Evolutionary conservation across 352 stramenopile genomes (phyloP).

Genomic region (Thraustochytrium striatum): DNA sequence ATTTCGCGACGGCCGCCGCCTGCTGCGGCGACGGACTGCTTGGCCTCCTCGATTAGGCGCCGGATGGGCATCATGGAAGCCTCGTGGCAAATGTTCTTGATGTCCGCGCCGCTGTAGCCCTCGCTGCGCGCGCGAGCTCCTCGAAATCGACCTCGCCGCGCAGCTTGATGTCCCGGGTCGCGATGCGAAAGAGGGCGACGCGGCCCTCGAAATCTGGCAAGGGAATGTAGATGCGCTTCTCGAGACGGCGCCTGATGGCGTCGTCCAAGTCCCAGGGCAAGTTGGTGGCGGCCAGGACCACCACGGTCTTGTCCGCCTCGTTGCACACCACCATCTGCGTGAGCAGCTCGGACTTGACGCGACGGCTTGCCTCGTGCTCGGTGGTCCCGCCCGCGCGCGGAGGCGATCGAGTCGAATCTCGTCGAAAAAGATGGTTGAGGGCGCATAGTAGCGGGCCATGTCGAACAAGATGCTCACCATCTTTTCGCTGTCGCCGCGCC

Average conservation of each 20-base stretch:
- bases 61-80: conserved; percentile 67
- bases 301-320: conserved; percentile 56
- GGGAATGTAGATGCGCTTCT: conserved; percentile 89
- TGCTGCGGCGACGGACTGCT: background rate
- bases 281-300: conserved; percentile 92
- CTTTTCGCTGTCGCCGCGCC: conserved; percentile 83
- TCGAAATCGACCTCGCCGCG: conserved; percentile 64
- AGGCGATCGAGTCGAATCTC: conserved; percentile 84
- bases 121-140: conserved; percentile 71
- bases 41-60: conserved; percentile 52
- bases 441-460: conserved; percentile 93
- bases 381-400: background rate
- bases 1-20: conserved; percentile 5
- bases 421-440: conserved; percentile 97
- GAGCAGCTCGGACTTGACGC: conserved; percentile 94
- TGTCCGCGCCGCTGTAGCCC: conserved; percentile 78
- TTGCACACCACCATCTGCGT: conserved; percentile 90
- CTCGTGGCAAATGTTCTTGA: conserved; percentile 71
- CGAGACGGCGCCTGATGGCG: conserved; percentile 85
- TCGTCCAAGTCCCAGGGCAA: conserved; percentile 93
- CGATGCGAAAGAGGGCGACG: conserved; percentile 53
- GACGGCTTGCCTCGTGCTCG: conserved; percentile 62
- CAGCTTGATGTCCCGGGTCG: conserved; percentile 58
- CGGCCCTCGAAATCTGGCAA: conserved; percentile 61
- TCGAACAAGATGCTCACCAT: conserved; percentile 95